phyloP scores from a whole-genome alignment of 192 early-diverging fungal genomes.

The Mortierella alpina region DNA sequence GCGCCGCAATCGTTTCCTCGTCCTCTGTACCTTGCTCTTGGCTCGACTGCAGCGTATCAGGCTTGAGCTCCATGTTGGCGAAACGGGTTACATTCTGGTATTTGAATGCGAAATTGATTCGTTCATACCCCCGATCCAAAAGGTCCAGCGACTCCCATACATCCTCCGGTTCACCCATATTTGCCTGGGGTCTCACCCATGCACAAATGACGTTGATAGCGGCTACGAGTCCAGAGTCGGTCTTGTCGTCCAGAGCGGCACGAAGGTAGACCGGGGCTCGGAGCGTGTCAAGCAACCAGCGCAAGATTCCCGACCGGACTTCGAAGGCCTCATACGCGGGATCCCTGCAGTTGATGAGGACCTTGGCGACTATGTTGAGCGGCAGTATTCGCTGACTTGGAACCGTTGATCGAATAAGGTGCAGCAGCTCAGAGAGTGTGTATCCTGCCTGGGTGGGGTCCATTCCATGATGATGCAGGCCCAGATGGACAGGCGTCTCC shows the following conservation, averaged over 20 bases:
- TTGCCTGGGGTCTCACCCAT: conserved; percentile 43
- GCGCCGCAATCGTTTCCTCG: conserved; percentile 55
- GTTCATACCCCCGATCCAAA: conserved; percentile 48
- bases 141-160: conserved; percentile 54
- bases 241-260: conserved; percentile 73
- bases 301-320: conserved; percentile 32
- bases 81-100: conserved; percentile 32
- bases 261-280: conserved; percentile 66
- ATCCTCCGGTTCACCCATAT: conserved; percentile 31
- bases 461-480: conserved; percentile 92
- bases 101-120: conserved; percentile 32
- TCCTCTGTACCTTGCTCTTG: conserved; percentile 53
- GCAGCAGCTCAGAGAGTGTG: conserved; percentile 82
- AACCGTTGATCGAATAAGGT: conserved; percentile 83
- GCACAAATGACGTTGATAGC: conserved; percentile 61
- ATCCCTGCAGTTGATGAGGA: conserved; percentile 62
- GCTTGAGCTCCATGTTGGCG: conserved; percentile 55
- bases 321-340: conserved; percentile 39
- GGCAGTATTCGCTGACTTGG: conserved; percentile 82
- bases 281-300: conserved; percentile 55
- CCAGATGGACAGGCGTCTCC: conserved; percentile 69
- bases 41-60: conserved; percentile 35
- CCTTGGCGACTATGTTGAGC: conserved; percentile 68
- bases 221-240: conserved; percentile 66
- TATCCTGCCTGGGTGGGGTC: conserved; percentile 89